A percentile compares a stretch with the other conserved stretches of the same genome.
These are phyloP conservation scores for Omphalotus olearius DNA, from an alignment of 1,284 basidiomycete genomes.

Conservation along the genomic window DNA sequence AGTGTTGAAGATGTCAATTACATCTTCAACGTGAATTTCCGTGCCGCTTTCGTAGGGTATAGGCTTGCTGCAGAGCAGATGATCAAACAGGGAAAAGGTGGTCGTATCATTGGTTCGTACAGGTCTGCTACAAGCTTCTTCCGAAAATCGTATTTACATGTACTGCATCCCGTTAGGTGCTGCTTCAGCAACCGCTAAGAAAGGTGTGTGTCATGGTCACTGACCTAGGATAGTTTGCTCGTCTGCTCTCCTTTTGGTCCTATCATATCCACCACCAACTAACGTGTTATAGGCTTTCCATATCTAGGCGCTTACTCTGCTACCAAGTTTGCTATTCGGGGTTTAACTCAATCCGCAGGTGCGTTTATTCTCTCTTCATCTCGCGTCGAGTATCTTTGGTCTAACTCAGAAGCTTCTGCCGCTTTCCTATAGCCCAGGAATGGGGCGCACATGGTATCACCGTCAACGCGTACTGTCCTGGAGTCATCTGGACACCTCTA, in stretches of 20 bases:
- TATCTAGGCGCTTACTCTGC: conserved; percentile 20
- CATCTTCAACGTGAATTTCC: conserved; percentile 15
- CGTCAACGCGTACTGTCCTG: conserved; percentile 13
- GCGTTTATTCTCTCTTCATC: neutral
- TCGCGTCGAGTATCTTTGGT: neutral
- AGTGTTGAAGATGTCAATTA: conserved; percentile 16
- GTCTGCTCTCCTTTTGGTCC: neutral
- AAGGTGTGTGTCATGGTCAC: conserved; percentile 11
- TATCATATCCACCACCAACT: neutral
- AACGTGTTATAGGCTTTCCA: conserved; percentile 10
- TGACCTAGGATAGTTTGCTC: neutral
- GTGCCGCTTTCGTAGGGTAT: conserved; percentile 20
- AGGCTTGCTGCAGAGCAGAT: conserved; percentile 20
- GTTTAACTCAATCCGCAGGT: conserved; percentile 26
- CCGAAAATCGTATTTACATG: neutral
- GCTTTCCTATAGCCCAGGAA: conserved; percentile 11
- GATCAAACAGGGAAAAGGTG: conserved; percentile 21
- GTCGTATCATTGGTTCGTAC: conserved; percentile 22
- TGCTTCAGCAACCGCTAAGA: conserved; percentile 20
- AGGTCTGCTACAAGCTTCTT: conserved; percentile 6
- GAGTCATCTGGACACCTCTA: conserved; percentile 11
- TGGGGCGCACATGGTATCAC: conserved; percentile 10
- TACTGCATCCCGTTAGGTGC: neutral
- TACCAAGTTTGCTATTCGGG: conserved; percentile 28
- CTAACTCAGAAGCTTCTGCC: conserved; percentile 1